Percentiles rank a stretch among this genome's conserved stretches.
These are phyloP conservation scores for Pleurotus cornucopiae DNA, from an alignment of 768 basidiomycete species.

Conservation along the genomic window DNA sequence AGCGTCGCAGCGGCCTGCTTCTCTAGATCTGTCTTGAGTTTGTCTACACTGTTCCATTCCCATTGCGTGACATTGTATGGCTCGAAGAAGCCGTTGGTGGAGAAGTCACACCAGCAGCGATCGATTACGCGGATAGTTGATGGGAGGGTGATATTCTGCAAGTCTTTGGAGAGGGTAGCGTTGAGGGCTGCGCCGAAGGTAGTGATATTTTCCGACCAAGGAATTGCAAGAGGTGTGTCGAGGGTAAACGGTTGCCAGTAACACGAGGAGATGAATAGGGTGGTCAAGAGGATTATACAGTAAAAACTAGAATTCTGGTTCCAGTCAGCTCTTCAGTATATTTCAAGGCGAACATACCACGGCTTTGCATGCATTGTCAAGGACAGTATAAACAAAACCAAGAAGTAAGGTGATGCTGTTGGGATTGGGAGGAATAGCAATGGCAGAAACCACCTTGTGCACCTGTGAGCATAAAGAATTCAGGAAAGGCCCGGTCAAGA, in stretches of 20 bases:
- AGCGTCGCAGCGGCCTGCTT: slow-evolving; percentile 25
- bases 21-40: slow-evolving; percentile 35
- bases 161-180: slow-evolving; percentile 34
- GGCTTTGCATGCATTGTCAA: slow-evolving; percentile 79
- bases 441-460: slow-evolving; percentile 83
- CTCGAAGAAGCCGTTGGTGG: slow-evolving; percentile 60
- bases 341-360: slow-evolving; percentile 48
- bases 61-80: slow-evolving; percentile 74
- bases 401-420: slow-evolving; percentile 75
- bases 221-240: slow-evolving; percentile 54
- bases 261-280: slow-evolving; percentile 84
- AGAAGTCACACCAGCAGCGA: slow-evolving; percentile 85
- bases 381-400: slow-evolving; percentile 72
- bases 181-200: slow-evolving; percentile 69
- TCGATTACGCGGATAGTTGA: slow-evolving; percentile 64
- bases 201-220: slow-evolving; percentile 69
- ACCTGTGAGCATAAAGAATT: slow-evolving; percentile 41
- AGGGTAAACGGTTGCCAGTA: slow-evolving; percentile 84
- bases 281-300: slow-evolving; percentile 76
- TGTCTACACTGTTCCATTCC: slow-evolving; percentile 64
- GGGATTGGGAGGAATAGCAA: slow-evolving; percentile 74
- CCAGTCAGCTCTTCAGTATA: too few species aligned
- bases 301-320: slow-evolving; percentile 56
- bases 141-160: slow-evolving; percentile 40
- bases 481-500: not conserved